Conservation (phyloP, 2,329 filamentous ascomycete species). For the Xylaria multiplex region DNA sequence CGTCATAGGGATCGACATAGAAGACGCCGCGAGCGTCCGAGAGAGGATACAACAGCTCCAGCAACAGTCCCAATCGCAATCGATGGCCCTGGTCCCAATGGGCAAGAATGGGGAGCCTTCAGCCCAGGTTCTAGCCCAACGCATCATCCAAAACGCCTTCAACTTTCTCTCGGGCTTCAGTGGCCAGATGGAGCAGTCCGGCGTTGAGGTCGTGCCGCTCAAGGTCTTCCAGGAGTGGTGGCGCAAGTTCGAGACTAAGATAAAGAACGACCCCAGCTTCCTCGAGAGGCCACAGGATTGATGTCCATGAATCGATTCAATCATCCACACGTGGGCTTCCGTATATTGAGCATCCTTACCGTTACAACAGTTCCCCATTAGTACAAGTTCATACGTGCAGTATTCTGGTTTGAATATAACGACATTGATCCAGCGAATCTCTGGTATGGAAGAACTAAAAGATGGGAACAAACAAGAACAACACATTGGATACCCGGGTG, state of each 20-base stretch:
- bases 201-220: slow-evolving; percentile 88
- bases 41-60: slow-evolving; percentile 49
- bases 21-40: slow-evolving; percentile 77
- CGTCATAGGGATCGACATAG: slow-evolving; percentile 84
- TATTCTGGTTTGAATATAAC: no score
- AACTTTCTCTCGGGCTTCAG: slow-evolving; percentile 94
- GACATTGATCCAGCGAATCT: no score
- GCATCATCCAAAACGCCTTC: slow-evolving; percentile 96
- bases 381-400: no score
- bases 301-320: neutral
- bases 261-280: slow-evolving; percentile 88
- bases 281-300: slow-evolving; percentile 74
- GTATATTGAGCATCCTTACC: no score
- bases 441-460: no score
- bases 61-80: slow-evolving; percentile 19
- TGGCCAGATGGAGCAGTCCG: slow-evolving; percentile 66
- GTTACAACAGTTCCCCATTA: no score
- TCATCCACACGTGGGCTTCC: no score
- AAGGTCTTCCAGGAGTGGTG: slow-evolving; percentile 98
- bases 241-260: slow-evolving; percentile 89
- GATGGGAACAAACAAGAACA: no score
- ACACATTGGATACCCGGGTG: no score
- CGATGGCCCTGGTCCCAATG: slow-evolving; percentile 18
- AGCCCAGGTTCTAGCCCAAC: slow-evolving; percentile 85
- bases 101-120: slow-evolving; percentile 52